phyloP scores from a whole-genome alignment of 2,329 filamentous ascomycete genomes.

The Alternaria ventricosa region DNA sequence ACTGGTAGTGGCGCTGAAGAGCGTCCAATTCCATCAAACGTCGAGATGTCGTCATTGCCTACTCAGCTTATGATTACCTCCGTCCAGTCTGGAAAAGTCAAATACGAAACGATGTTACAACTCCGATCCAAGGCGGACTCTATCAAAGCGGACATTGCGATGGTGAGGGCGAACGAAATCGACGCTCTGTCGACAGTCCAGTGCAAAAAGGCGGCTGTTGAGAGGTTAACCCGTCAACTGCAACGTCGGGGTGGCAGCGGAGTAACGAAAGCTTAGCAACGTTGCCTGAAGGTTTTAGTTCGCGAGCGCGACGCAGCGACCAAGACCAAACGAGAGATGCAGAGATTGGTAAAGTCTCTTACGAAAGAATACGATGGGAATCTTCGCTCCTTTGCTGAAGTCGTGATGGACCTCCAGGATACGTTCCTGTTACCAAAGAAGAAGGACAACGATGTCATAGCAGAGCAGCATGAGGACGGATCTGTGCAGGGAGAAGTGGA shows the following conservation, averaged over 20 bases:
- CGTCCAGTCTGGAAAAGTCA: neutral
- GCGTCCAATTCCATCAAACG: accelerated
- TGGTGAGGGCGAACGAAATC: neutral
- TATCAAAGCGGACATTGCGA: neutral
- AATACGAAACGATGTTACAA: neutral
- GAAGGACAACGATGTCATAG: neutral
- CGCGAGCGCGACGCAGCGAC: neutral
- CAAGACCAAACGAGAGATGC: neutral
- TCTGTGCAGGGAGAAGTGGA: neutral
- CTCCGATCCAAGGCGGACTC: neutral
- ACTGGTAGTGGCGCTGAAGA: neutral
- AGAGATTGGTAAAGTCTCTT: neutral
- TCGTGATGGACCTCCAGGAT: neutral
- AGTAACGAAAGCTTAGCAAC: neutral
- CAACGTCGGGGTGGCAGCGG: neutral
- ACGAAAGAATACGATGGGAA: neutral
- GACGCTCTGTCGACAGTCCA: neutral
- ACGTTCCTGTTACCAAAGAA: neutral
- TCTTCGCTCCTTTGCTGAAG: neutral
- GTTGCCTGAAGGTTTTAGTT: neutral
- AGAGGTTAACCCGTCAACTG: neutral
- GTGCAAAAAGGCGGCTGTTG: neutral
- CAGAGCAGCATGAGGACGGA: neutral
- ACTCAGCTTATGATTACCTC: neutral
- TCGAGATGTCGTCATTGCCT: neutral